Base-by-base conservation (phyloP, 192 early-diverging fungal species). In the Allomyces javanicus region DNA sequence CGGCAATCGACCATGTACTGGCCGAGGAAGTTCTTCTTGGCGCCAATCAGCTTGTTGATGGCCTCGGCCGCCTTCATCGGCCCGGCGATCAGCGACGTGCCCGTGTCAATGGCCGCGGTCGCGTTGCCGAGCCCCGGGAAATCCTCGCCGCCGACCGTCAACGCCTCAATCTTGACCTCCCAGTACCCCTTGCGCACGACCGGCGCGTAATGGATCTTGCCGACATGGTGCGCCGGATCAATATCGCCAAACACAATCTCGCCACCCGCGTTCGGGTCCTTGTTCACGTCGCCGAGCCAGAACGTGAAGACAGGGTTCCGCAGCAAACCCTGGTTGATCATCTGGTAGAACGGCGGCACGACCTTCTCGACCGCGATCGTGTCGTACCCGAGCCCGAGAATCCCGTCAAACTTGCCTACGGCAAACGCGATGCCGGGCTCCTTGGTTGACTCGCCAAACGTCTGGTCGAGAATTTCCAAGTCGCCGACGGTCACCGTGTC, bases 341-440 rank as follows among this genome's bases (percentile, higher is more conserved):
- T 87, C 66, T 87, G 82, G 74, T 96, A 99, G 75, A 99, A 90
- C 7, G 96, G 96, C 19, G 96, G 96, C 61, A 93, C 90, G 14
- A 90, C 89, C 26, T 81, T 76, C 40, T 87, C 73, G 26, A 98
- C 93, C 10, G 92, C 85, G 73, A 96, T 96, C 64, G 78, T 85
- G 67, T 92, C 87, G 68, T 90, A 89, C n/a, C 81, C 92, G 19
- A 96, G 76, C 12, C 94, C 95, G 63, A 97, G 81, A 72, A 99
- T 99, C 22, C 96, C 96, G 73, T 99, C 96, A 69, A 97, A 99
- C n/a, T 84, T 76, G 23, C 90, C 93, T 69, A 94, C 86, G 1
- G 87, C 89, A 82, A 97, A 99, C 1, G 93, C 85, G 50, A 96
- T 80, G 0, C 94, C 94, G 10, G 96, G 96, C 71, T 96, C 93